A percentile compares a stretch with the other conserved stretches of the same genome.
Evolutionary conservation across 2,329 filamentous ascomycete genomes (phyloP).

Genomic region (Colletotrichum euphorbiae): DNA sequence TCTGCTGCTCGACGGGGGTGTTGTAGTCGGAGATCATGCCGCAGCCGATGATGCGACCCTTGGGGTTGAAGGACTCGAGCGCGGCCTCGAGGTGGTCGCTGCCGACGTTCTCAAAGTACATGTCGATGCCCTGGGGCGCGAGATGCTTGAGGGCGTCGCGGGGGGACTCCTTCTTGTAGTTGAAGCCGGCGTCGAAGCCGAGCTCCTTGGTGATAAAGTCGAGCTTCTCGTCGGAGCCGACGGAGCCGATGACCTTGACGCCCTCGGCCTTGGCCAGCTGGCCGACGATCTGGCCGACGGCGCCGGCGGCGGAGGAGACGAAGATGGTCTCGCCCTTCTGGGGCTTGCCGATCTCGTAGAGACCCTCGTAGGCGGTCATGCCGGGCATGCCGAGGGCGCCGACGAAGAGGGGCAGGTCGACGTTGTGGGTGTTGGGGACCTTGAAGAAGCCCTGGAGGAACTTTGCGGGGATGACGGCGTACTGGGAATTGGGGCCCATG

Average conservation of each 20-base stretch:
- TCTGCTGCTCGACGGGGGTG: slow-evolving; percentile 60
- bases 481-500: slow-evolving; percentile 73
- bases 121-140: slow-evolving; percentile 82
- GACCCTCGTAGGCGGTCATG: slow-evolving; percentile 76
- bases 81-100: slow-evolving; percentile 63
- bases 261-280: slow-evolving; percentile 87
- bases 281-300: slow-evolving; percentile 85
- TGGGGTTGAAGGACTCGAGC: slow-evolving; percentile 63
- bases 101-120: slow-evolving; percentile 67
- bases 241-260: slow-evolving; percentile 81
- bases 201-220: slow-evolving; percentile 69
- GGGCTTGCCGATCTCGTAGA: slow-evolving; percentile 73
- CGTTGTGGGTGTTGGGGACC: slow-evolving; percentile 75
- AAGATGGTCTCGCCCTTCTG: slow-evolving; percentile 81
- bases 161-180: slow-evolving; percentile 87
- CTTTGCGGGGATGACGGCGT: slow-evolving; percentile 50
- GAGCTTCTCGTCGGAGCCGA: slow-evolving; percentile 83
- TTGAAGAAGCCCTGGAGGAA: slow-evolving; percentile 38
- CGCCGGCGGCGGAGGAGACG: slow-evolving; percentile 82
- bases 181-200: slow-evolving; percentile 74
- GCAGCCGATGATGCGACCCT: slow-evolving; percentile 74
- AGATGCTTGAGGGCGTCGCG: slow-evolving; percentile 75
- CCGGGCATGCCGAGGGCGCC: slow-evolving; percentile 74
- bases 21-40: slow-evolving; percentile 87
- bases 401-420: slow-evolving; percentile 76